Base-by-base conservation (phyloP, 257 asterid genomes). In the Nicotiana tomentosiformis region DNA sequence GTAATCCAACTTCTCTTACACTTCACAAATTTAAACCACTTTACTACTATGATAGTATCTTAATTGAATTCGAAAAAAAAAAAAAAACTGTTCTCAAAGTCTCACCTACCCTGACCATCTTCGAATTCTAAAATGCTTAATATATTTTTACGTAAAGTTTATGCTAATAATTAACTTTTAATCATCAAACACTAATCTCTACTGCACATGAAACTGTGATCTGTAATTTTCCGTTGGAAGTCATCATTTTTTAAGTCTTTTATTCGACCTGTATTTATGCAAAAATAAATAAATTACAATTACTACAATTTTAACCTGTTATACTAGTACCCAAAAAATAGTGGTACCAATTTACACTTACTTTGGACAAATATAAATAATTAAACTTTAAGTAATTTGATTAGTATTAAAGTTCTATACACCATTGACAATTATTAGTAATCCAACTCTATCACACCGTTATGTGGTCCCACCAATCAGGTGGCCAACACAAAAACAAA, bases 381-480 rank as follows among this genome's bases (percentile, higher is more conserved):
- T n/a, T 14, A 49, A 10, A 51, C 4, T 49, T 57, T 11, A 58
- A 17, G 68, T 78, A 37, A 20, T 60, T 78, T 60, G 11, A 35
- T 43, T 35, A 16, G 10, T 3, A 0, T 57, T 20, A 3, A 61
- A 49, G 23, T 20, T 14, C 0, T 74, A 14, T 35, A 35, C 39
- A 53, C 4, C 30, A 56, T 58, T 7, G 35, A 37, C 37, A 18
- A 60, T 17, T 17, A 60, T 60, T 61, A 20, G 29, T 29, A 23
- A 14, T 6, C 4, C 20, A 46, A 5, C 20, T 65, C 70, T 65
- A 65, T 65, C 70, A 35, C 70, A 26, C 70, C 23, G 43, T 49
- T 26, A 7, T 74, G 7, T 7, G 80, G 80, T 76, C 80, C 80
- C 76, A 16, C 60, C 74, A 61, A 79, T 30, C 57, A 79, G 60